Conservation (phyloP, 2,329 filamentous ascomycete species). For the Neopestalotiopsis sp. region DNA sequence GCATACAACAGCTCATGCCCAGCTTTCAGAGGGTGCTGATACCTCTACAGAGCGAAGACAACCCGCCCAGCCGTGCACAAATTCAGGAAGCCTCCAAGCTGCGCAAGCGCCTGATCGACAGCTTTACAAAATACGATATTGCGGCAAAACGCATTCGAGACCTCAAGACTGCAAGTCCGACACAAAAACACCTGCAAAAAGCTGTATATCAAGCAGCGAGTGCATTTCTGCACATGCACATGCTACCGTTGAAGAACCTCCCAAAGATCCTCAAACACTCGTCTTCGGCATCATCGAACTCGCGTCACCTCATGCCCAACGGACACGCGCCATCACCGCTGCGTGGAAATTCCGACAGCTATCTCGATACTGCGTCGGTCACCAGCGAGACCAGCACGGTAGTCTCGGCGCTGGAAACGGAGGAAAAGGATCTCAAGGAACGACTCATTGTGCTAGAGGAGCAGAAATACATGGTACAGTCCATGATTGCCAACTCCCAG, state of each 20-base stretch:
- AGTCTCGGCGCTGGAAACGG: constrained; percentile 70
- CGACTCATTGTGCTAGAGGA: constrained; percentile 85
- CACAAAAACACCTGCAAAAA: constrained; percentile 78
- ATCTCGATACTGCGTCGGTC: constrained; percentile 54
- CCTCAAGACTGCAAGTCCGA: constrained; percentile 72
- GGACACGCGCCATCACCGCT: constrained; percentile 41
- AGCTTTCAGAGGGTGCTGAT: constrained; percentile 80
- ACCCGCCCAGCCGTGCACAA: constrained; percentile 63
- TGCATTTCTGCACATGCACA: constrained; percentile 84
- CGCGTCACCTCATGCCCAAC: constrained; percentile 37
- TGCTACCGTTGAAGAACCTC: constrained; percentile 82
- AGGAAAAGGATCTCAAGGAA: constrained; percentile 84
- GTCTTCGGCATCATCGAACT: constrained; percentile 38
- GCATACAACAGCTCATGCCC: constrained; percentile 81
- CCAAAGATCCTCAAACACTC: constrained; percentile 66
- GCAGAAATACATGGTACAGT: constrained; percentile 85
- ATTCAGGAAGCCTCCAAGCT: constrained; percentile 87
- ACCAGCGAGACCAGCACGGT: constrained; percentile 57
- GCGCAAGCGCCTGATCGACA: constrained; percentile 86
- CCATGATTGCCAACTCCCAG: constrained; percentile 81
- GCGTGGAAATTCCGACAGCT: constrained; percentile 47
- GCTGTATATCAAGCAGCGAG: constrained; percentile 84
- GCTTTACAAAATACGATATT: constrained; percentile 85
- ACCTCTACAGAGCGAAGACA: constrained; percentile 65
- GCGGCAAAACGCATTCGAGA: constrained; percentile 83